These are phyloP conservation scores for Camelina laxa DNA, from an alignment of 345 rosid genomes.

Conservation along the genomic window DNA sequence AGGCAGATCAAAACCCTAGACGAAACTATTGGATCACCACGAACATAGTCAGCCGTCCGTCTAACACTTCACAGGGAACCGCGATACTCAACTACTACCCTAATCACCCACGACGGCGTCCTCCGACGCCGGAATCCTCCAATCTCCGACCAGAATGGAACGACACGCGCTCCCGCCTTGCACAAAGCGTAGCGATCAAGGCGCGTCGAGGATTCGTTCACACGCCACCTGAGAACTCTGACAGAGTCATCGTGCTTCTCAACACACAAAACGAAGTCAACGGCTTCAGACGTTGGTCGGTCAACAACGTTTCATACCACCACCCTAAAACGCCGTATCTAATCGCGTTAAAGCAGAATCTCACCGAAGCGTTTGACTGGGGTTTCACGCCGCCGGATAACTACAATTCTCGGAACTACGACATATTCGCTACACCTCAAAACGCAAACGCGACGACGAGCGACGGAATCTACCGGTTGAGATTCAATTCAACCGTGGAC, in stretches of 20 bases:
- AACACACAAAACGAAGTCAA: conserved; percentile 62
- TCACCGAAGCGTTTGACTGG: conserved; percentile 49
- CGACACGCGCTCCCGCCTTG: conserved; percentile 40
- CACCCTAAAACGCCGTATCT: conserved; percentile 66
- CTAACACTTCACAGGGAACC: conserved; percentile 53
- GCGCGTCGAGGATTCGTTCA: conserved; percentile 50
- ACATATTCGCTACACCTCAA: conserved; percentile 27
- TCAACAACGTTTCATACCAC: conserved; percentile 67
- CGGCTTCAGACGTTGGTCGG: conserved; percentile 54
- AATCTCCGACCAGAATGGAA: conserved; percentile 54
- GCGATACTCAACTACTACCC: conserved; percentile 68
- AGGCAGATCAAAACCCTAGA: conserved; percentile 57
- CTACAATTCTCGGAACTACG: conserved; percentile 37
- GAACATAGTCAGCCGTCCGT: conserved; percentile 57
- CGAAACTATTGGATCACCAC: conserved; percentile 74
- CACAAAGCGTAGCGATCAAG: conserved; percentile 61
- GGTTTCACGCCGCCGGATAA: conserved; percentile 52
- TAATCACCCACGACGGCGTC: conserved; percentile 52
- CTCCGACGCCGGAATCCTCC: conserved; percentile 51
- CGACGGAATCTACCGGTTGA: conserved; percentile 53
- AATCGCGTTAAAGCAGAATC: conserved; percentile 57
- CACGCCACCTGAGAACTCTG: conserved; percentile 54
- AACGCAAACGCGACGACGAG: conserved; percentile 53
- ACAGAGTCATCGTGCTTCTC: conserved; percentile 58
- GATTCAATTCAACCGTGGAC: conserved; percentile 66